Evolutionary conservation across 331 rosid genomes (phyloP).

Genomic region (Rhamnella rubrinervis): DNA sequence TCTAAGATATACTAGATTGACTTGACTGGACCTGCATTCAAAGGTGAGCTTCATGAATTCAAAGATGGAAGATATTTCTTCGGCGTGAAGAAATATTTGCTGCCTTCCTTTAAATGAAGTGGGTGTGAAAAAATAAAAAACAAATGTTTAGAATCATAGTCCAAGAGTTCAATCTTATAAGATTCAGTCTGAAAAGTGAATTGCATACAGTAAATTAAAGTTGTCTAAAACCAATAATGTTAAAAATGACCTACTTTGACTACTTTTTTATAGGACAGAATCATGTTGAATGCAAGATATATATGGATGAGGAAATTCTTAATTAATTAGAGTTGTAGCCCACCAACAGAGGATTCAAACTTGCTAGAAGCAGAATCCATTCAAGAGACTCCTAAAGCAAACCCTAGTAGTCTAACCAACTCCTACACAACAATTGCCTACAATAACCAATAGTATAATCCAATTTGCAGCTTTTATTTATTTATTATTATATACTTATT

Average conservation of each 20-base stretch:
- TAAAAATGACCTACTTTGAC: constrained; percentile 14
- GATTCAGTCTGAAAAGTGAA: not conserved
- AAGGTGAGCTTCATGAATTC: constrained; percentile 2
- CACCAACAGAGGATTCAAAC: constrained; percentile 4
- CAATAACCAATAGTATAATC: no score
- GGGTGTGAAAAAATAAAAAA: not conserved
- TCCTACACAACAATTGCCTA: no score
- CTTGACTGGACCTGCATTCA: not conserved
- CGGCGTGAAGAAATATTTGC: not conserved
- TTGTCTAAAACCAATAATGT: not conserved
- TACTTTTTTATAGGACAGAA: constrained; percentile 14
- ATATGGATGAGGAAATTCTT: not conserved
- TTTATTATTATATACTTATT: no score
- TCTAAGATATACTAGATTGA: not conserved
- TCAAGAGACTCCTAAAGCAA: not conserved
- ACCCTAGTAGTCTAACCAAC: no score
- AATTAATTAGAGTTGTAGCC: constrained; percentile 28
- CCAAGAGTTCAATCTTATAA: not conserved
- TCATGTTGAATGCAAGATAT: constrained; percentile 20
- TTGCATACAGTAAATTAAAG: not conserved
- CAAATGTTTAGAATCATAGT: not conserved
- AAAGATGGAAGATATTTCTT: not conserved
- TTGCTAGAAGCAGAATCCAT: constrained; percentile 7
- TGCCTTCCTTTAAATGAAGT: constrained; percentile 11
- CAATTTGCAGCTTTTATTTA: no score